These are phyloP conservation scores for Aureobasidium sp. DNA, from an alignment of 2,329 filamentous ascomycete species.

Conservation along the genomic window DNA sequence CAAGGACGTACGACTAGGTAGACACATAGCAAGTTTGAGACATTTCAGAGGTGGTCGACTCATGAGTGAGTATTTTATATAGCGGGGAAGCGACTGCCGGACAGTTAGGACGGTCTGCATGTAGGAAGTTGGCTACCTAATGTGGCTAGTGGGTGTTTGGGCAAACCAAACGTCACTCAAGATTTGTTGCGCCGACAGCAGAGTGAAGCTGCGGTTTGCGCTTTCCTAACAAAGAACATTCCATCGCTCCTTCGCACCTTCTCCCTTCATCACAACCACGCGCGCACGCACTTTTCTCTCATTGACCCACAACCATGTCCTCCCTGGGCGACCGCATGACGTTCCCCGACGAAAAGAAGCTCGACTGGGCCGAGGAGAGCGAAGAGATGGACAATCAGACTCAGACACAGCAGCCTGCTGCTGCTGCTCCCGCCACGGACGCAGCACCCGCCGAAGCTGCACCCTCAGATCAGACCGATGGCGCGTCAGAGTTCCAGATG, in stretches of 20 bases:
- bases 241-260: not conserved
- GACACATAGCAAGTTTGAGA: too few relatives aligned
- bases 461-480: conserved; percentile 32
- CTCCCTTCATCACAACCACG: not conserved
- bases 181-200: conserved; percentile 4
- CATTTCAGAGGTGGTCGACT: too few relatives aligned
- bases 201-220: conserved; percentile 1
- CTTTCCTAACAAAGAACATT: not conserved
- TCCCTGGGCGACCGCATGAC: conserved; percentile 26
- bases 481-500: conserved; percentile 35
- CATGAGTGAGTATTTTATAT: too few relatives aligned
- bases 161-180: conserved; percentile 6
- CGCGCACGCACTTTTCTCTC: not conserved
- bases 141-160: not conserved
- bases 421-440: not conserved
- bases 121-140: not conserved
- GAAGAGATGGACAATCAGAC: conserved; percentile 17
- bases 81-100: not conserved
- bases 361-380: conserved; percentile 31
- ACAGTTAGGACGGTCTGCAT: not conserved
- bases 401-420: not conserved
- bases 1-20: too few relatives aligned
- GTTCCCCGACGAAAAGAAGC: conserved; percentile 19
- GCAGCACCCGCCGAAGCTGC: not conserved
- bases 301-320: conserved; percentile 1